Base-by-base conservation (phyloP, 1,284 basidiomycete species). In the Malassezia caprae region DNA sequence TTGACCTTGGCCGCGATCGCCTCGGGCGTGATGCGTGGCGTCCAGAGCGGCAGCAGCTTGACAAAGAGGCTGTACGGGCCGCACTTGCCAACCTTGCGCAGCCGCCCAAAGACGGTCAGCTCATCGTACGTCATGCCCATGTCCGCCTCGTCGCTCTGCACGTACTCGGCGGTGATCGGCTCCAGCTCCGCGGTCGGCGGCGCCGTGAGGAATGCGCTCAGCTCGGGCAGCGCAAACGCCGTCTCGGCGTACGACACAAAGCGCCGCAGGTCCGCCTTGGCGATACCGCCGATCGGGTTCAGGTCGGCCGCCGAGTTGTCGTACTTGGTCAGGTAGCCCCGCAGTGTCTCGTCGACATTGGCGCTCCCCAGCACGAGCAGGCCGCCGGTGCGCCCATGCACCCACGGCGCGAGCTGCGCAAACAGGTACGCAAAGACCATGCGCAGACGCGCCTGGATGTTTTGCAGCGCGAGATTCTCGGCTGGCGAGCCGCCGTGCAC, bases 401-500 rank as follows among this genome's bases (percentile, higher is more conserved):
- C 87, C 87, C 89, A 96, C 1, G 90, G 94, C 26, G 96, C 77
- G 5, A 98, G 82, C 70, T 98, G 94, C 4, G 94, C 94, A 69
- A 98, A 96, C 76, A 96, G 78, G 75, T 98, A 99, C 0, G 90
- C 83, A n/a, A 98, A 77, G 3, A 98, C 84, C 93, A 98, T 99
- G 13, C 93, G 80, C 50, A 96, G 76, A 39, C 93, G 80, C 17
- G 93, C 94, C 76, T 96, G 93, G 46, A 98, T 96, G 72, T 99
- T 98, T 74, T 99, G 94, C 75, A 98, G 77, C 3, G 94, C 94
- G 26, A 98, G 78, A 72, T 98, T 99, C 79, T 96, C 93, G 11
- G 87, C 87, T 30, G 78, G 76, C 1, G 82, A 80, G 0, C 93
- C 94, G 5, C 94, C 94, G 63, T 96, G 88, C 1, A 84, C 85